Percentiles rank a stretch among this genome's conserved stretches.
These are phyloP conservation scores for Fraxinus sp. DNA, from an alignment of 305 asterid genomes.

Conservation along the genomic window DNA sequence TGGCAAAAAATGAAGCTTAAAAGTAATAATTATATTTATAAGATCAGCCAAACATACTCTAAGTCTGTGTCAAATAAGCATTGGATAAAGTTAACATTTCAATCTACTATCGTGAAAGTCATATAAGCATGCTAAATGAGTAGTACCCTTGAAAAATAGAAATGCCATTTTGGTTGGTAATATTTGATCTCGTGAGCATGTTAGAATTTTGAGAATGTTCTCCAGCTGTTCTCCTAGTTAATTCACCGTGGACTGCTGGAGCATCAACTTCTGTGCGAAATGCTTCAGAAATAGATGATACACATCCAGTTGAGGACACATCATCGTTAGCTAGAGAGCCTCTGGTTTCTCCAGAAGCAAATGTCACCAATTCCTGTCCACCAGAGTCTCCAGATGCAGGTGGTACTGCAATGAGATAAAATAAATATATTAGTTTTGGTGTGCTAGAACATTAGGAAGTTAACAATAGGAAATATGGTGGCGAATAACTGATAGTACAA, in stretches of 20 bases:
- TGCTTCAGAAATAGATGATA: slow-evolving; percentile 37
- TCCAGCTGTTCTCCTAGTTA: slow-evolving; percentile 43
- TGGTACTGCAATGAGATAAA: slow-evolving; percentile 38
- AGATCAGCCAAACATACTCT: not conserved
- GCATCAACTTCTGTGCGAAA: slow-evolving; percentile 44
- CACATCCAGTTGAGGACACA: slow-evolving; percentile 41
- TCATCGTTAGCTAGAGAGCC: slow-evolving; percentile 25
- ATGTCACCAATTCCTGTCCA: slow-evolving; percentile 65
- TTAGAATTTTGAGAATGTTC: slow-evolving; percentile 39
- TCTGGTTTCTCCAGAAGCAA: slow-evolving; percentile 37
- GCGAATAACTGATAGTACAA: not conserved
- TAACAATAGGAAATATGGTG: not conserved
- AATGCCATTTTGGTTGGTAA: slow-evolving; percentile 54
- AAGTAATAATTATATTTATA: not conserved
- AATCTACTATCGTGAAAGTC: not conserved
- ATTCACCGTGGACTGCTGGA: slow-evolving; percentile 56
- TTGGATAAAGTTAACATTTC: not conserved
- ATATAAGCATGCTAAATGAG: slow-evolving; percentile 12
- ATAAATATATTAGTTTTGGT: not conserved
- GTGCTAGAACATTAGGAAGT: not conserved
- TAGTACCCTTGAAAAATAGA: slow-evolving; percentile 82
- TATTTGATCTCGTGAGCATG: slow-evolving; percentile 36
- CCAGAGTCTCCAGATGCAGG: slow-evolving; percentile 40
- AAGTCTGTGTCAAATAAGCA: not conserved
- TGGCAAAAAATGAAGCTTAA: not conserved